A percentile compares a stretch with the other conserved stretches of the same genome.
phyloP scores from a whole-genome alignment of 2,329 filamentous ascomycete genomes.

The Claviceps sp. region DNA sequence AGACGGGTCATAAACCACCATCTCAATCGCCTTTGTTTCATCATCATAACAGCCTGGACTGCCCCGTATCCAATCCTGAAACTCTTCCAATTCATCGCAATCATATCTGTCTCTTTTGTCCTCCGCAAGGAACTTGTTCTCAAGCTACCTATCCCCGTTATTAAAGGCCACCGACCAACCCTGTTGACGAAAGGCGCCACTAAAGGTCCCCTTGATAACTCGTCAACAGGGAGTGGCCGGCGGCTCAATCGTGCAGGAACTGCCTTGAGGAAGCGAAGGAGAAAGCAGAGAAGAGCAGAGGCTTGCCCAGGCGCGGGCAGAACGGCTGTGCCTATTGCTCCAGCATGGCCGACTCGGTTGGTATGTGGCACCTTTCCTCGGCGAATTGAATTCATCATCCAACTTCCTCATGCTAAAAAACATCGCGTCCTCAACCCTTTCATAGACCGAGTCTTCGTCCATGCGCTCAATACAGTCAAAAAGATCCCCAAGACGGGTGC shows the following conservation, averaged over 20 bases:
- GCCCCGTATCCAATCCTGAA: background rate
- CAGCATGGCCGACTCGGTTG: conserved; percentile 26
- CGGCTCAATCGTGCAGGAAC: background rate
- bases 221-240: background rate
- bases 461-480: conserved; percentile 97
- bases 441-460: conserved; percentile 91
- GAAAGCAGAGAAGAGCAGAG: background rate
- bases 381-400: background rate
- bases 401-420: conserved; percentile 2
- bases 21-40: background rate
- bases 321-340: background rate
- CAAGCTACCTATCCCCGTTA: background rate
- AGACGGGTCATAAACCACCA: background rate
- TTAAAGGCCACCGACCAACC: background rate
- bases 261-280: background rate
- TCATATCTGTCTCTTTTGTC: background rate
- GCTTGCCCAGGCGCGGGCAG: background rate
- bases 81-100: background rate
- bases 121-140: background rate
- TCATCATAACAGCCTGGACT: background rate
- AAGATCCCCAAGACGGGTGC: conserved; percentile 91
- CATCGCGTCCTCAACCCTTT: background rate
- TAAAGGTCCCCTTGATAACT: background rate
- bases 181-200: background rate
- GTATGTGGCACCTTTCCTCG: conserved; percentile 13